Conservation (phyloP, 352 stramenopile species). For the Globisporangium viniferum region DNA sequence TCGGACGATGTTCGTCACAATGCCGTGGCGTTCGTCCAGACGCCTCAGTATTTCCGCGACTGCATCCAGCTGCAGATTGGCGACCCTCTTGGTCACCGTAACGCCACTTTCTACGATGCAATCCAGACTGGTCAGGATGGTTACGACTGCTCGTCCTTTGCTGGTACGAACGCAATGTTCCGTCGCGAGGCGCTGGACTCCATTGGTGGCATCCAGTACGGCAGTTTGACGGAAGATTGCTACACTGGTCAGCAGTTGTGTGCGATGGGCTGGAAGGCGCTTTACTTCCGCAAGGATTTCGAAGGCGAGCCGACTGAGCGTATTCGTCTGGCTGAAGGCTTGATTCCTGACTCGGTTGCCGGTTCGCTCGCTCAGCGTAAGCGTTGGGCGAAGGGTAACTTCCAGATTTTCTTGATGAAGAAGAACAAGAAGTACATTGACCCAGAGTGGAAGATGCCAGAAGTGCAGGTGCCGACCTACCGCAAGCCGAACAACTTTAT, state of each 20-base stretch:
- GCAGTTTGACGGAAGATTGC: slow-evolving; percentile 63
- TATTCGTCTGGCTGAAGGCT: slow-evolving; percentile 64
- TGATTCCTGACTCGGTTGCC: slow-evolving; percentile 62
- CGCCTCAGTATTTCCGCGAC: slow-evolving; percentile 62
- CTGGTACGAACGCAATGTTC: slow-evolving; percentile 77
- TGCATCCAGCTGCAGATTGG: slow-evolving; percentile 61
- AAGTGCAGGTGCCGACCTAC: slow-evolving; percentile 45
- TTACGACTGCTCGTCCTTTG: slow-evolving; percentile 70
- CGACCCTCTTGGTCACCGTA: slow-evolving; percentile 63
- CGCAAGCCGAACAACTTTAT: slow-evolving; percentile 63
- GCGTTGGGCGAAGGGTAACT: slow-evolving; percentile 77
- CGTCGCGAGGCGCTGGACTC: slow-evolving; percentile 69
- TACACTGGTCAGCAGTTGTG: slow-evolving; percentile 26
- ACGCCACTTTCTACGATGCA: slow-evolving; percentile 73
- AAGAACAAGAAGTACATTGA: slow-evolving; percentile 56
- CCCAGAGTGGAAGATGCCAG: slow-evolving; percentile 46
- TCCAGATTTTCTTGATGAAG: slow-evolving; percentile 68
- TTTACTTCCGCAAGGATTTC: slow-evolving; percentile 77
- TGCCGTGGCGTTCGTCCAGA: slow-evolving; percentile 4
- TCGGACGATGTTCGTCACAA: slow-evolving; percentile 60
- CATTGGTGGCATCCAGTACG: slow-evolving; percentile 68
- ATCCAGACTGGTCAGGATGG: slow-evolving; percentile 71
- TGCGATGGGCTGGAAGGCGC: slow-evolving; percentile 51
- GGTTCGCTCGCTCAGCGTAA: slow-evolving; percentile 62
- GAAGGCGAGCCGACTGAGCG: slow-evolving; percentile 66